Evolutionary conservation across 1,284 basidiomycete genomes (phyloP), one percentile per base, ranked within the genome.

Genomic region (Fomitopsis schrenkii): DNA sequence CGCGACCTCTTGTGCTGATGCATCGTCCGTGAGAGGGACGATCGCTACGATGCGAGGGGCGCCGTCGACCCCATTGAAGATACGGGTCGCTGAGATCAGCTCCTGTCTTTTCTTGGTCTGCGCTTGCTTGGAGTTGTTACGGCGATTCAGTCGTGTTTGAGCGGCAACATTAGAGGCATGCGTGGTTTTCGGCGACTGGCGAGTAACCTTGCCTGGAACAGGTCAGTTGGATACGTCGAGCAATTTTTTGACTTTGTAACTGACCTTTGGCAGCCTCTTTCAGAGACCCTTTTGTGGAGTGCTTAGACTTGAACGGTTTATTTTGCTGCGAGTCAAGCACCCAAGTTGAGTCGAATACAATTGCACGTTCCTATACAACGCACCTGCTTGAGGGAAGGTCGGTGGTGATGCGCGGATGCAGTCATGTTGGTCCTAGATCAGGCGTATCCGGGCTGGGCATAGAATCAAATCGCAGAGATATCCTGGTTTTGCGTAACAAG

Each of bases 271-370:
- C 86, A 45, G 84, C 83, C 48, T 93, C 89, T 73, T 92, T 94
- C 52, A 94, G 71, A 0, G 89, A 83, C 8, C 87, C 86, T 75
- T 97, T 96, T 5, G 91, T 85, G 0, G 94, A 84, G 80, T 97
- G 94, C 71, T 88, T 91, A 1, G 91, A 93, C 74, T 96, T 96
- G 82, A 93, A 97, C 1, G 83, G 66, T 73, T 97, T 97, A 75
- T 97, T 97, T 79, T 85, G 79, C 92, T 95, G 55, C 6, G 48
- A 22, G n/a, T 48, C 12, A 28, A 50, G 26, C 30, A 42, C 33
- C 17, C 17, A 26, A 2, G 35, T n/a, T 41, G 59, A 57, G 22
- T 36, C 59, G 17, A 52, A 44, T 19, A 46, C 58, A 45, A 59
- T 40, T 42, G 57, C 28, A 50, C 2, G 2, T 15, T 46, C 5